A percentile compares a stretch with the other conserved stretches of the same genome.
Conservation (phyloP, 352 stramenopile genomes). For the Globisporangium solare region DNA sequence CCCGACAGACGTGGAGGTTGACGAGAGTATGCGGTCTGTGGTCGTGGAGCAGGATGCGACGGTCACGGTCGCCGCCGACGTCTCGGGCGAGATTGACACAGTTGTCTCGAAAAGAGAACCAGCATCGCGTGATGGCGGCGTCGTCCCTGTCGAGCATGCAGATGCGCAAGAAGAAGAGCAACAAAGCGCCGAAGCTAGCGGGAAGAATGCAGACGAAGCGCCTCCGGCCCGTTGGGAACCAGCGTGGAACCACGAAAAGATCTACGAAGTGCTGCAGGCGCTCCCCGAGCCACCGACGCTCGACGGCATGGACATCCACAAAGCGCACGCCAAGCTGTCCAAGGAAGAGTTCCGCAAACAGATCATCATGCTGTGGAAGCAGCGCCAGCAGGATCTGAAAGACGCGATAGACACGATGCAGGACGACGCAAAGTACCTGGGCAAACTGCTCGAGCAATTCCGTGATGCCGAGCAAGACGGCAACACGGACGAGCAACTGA, state of each 20-base stretch:
- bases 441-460: conserved; percentile 68
- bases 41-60: conserved; percentile 35
- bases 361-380: conserved; percentile 79
- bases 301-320: conserved; percentile 74
- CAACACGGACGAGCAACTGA: conserved; percentile 41
- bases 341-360: conserved; percentile 64
- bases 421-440: conserved; percentile 75
- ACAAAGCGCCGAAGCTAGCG: not conserved
- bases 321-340: conserved; percentile 62
- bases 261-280: conserved; percentile 76
- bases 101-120: conserved; percentile 9
- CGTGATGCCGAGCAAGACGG: conserved; percentile 48
- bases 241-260: conserved; percentile 85
- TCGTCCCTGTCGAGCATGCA: not conserved
- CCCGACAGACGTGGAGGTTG: conserved; percentile 18
- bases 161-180: conserved; percentile 4
- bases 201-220: conserved; percentile 19
- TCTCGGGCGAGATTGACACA: conserved; percentile 40
- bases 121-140: conserved; percentile 8
- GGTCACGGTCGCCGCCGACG: conserved; percentile 53
- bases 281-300: conserved; percentile 69
- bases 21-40: conserved; percentile 31
- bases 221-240: conserved; percentile 34
- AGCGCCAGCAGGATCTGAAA: conserved; percentile 76
- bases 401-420: conserved; percentile 74